Percentiles rank a stretch among this genome's conserved stretches.
Conservation (phyloP, 2,329 filamentous ascomycete species). For the Teratosphaeria nubilosa region DNA sequence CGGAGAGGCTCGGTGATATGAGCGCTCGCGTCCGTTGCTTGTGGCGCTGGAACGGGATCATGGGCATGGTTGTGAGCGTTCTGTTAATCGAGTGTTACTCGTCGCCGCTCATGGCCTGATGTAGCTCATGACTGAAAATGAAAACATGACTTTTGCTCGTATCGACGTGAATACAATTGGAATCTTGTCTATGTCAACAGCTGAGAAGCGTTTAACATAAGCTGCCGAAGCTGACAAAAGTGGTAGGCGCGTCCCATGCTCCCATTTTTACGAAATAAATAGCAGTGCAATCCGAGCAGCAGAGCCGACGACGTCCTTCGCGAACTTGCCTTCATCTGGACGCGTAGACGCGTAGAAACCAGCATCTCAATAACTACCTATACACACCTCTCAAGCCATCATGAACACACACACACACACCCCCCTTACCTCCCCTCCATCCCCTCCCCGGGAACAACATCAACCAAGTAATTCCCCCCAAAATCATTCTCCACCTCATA, state of each 20-base stretch:
- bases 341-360: too few species aligned
- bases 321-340: too few species aligned
- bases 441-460: neutral
- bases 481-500: neutral
- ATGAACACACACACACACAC: too few species aligned
- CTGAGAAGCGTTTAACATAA: neutral
- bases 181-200: neutral
- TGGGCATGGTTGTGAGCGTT: neutral
- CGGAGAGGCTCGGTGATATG: constrained; percentile 49
- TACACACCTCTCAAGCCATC: neutral
- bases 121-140: neutral
- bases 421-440: too few species aligned
- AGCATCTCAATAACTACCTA: too few species aligned
- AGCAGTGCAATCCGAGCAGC: too few species aligned
- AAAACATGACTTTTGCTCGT: neutral
- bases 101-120: neutral
- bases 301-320: too few species aligned
- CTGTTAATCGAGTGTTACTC: neutral
- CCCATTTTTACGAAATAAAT: too few species aligned
- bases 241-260: too few species aligned
- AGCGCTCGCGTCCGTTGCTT: neutral
- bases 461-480: neutral
- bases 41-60: neutral
- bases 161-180: neutral
- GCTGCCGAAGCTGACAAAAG: too few species aligned